phyloP scores from a whole-genome alignment of 2,329 filamentous ascomycete genomes.

The Nothophaeocryptopus gaeumannii region DNA sequence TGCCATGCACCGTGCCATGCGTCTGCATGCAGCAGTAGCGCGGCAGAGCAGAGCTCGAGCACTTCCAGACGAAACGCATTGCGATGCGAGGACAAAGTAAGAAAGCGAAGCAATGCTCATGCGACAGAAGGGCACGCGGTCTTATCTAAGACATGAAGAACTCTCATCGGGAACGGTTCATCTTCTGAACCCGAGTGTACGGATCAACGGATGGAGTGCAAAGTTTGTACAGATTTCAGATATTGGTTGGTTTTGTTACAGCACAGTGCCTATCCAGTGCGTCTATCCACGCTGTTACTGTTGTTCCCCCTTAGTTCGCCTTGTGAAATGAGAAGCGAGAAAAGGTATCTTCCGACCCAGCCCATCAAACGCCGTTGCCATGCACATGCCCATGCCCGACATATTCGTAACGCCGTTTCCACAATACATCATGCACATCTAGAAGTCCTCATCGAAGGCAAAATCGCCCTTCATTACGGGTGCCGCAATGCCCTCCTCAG shows the following conservation, averaged over 20 bases:
- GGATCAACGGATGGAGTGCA: not conserved
- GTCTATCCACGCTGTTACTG: slow-evolving; percentile 12
- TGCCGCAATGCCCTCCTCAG: slow-evolving; percentile 39
- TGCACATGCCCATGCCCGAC: slow-evolving; percentile 14
- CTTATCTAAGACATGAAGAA: too few species aligned
- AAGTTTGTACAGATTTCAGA: not conserved
- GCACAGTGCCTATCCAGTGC: slow-evolving; percentile 7
- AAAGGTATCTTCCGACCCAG: slow-evolving; percentile 17
- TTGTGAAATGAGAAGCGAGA: slow-evolving; percentile 12
- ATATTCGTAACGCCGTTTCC: slow-evolving; percentile 9
- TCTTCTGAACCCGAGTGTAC: not conserved
- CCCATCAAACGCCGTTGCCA: slow-evolving; percentile 15
- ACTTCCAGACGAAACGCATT: too few species aligned
- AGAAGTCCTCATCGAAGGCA: slow-evolving; percentile 95
- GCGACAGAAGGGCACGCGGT: too few species aligned
- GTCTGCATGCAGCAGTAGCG: too few species aligned
- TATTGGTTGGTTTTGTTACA: not conserved
- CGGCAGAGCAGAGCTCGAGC: too few species aligned
- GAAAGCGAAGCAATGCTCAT: too few species aligned
- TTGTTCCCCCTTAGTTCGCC: slow-evolving; percentile 5
- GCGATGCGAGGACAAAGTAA: too few species aligned
- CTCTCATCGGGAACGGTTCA: slow-evolving; percentile 1
- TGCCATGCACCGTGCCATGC: too few species aligned
- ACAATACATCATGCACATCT: slow-evolving; percentile 41
- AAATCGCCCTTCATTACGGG: slow-evolving; percentile 68